Evolutionary conservation across 441 rosid genomes (phyloP), one percentile per base, ranked within the genome.

Genomic region (Rhodomyrtus psidioides): DNA sequence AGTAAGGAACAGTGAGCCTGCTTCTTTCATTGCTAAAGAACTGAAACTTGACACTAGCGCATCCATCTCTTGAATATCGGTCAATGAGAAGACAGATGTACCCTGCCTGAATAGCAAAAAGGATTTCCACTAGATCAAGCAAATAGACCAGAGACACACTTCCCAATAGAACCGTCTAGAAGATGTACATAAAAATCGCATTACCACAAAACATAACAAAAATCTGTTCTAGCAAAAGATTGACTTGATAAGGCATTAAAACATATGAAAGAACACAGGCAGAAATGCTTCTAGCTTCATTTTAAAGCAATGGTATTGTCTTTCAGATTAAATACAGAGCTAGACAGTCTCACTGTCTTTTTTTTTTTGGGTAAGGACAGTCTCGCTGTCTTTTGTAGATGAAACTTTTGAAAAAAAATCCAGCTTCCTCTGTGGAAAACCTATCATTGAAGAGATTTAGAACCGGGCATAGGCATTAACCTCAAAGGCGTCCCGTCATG

Each of bases 1-100:
- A 42, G 98, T 90, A 86, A 96, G 95, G 89, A 95, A 86, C 62
- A 98, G 90, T 3, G 96, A 95, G 79, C 98, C 98, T 55, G 94
- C 92, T 88, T 96, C 98, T 93, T 91, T 95, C 90, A 89, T 90
- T 89, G 94, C 97, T 70, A 90, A 89, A 74, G 90, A 88, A 91
- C 90, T 88, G 88, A 96, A 89, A 93, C 95, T 91, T 59, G 99
- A 95, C 88, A 98, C 87, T 81, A 94, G 84, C 81, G 93, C 92
- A 91, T 98, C 99, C 94, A 98, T 96, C 93, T 96, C 96, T 90
- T 93, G 98, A 70, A 98, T 92, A 90, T 98, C 98, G 62, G 87
- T 87, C 86, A 93, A 83, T 75, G 97, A 92, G 91, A 96, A 98
- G 46, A 58, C 89, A 86, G 89, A 92, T 58, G 91, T 57, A 76